phyloP scores from a whole-genome alignment of 139 green algal genomes.

The Chlorella sp. region DNA sequence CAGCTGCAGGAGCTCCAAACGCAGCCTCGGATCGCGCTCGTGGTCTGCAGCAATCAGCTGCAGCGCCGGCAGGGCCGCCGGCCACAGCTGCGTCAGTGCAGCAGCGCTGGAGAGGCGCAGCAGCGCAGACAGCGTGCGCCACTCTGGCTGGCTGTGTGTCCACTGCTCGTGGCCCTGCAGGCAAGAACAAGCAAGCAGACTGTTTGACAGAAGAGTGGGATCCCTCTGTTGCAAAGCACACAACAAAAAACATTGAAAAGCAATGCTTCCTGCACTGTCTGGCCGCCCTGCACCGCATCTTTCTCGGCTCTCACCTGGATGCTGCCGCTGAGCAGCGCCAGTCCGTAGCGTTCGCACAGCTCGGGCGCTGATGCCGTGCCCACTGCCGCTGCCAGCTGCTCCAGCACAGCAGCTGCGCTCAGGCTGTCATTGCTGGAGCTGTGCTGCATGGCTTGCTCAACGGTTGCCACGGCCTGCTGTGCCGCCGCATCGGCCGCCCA shows the following conservation, averaged over 20 bases:
- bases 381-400: slow-evolving; percentile 40
- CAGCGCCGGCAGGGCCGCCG: slow-evolving; percentile 38
- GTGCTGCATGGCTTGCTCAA: too few relatives aligned
- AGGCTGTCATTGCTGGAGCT: not conserved
- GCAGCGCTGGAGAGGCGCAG: slow-evolving; percentile 51
- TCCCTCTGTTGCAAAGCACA: too few relatives aligned
- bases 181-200: not conserved
- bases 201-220: too few relatives aligned
- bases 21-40: slow-evolving; percentile 58
- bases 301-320: not conserved
- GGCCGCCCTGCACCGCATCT: not conserved
- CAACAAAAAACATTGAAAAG: too few relatives aligned
- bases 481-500: not conserved
- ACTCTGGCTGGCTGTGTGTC: slow-evolving; percentile 38
- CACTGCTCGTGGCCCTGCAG: slow-evolving; percentile 41
- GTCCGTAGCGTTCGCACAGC: slow-evolving; percentile 46
- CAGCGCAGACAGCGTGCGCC: slow-evolving; percentile 58
- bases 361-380: slow-evolving; percentile 13
- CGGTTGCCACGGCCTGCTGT: not conserved
- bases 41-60: slow-evolving; percentile 23
- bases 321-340: slow-evolving; percentile 29
- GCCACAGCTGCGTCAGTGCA: slow-evolving; percentile 47
- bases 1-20: slow-evolving; percentile 63
- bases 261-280: too few relatives aligned
- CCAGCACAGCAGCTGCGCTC: slow-evolving; percentile 22